Conservation (phyloP, 768 basidiomycete species). For the Kwoniella sp. region DNA sequence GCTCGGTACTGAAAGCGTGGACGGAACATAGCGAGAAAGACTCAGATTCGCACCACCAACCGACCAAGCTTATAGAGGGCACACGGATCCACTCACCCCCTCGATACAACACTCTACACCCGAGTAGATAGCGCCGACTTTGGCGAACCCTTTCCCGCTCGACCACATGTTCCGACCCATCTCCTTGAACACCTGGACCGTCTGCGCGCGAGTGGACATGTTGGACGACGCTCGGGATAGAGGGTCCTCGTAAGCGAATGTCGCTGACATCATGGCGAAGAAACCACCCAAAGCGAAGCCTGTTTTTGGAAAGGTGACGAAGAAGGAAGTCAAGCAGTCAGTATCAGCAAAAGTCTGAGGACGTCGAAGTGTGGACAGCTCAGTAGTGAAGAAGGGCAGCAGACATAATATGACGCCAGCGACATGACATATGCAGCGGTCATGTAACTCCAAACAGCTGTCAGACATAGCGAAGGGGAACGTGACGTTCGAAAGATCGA, state of each 20-base stretch:
- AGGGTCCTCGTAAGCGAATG: slow-evolving; percentile 94
- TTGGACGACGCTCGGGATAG: slow-evolving; percentile 58
- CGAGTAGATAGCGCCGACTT: slow-evolving; percentile 91
- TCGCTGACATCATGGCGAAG: slow-evolving; percentile 93
- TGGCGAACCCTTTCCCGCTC: slow-evolving; percentile 87
- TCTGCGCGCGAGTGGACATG: slow-evolving; percentile 66
- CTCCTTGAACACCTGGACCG: slow-evolving; percentile 81
- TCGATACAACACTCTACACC: slow-evolving; percentile 95
- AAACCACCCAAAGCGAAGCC: slow-evolving; percentile 92
- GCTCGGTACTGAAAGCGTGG: slow-evolving; percentile 71
- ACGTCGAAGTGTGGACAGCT: not conserved
- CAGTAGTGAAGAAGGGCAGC: no score
- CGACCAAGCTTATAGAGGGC: no score
- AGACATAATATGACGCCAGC: no score
- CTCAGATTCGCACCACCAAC: no score
- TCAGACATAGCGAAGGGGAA: not conserved
- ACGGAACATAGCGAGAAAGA: not conserved
- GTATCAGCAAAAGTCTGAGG: not conserved
- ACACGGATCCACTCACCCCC: slow-evolving; percentile 72
- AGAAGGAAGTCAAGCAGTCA: not conserved
- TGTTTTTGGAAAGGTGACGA: slow-evolving; percentile 49
- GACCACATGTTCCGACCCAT: slow-evolving; percentile 93
- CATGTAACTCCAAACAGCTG: no score
- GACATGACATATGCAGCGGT: no score
- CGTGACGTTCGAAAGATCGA: not conserved